phyloP scores from a whole-genome alignment of 345 rosid species.

The Eucalyptus curtisii region DNA sequence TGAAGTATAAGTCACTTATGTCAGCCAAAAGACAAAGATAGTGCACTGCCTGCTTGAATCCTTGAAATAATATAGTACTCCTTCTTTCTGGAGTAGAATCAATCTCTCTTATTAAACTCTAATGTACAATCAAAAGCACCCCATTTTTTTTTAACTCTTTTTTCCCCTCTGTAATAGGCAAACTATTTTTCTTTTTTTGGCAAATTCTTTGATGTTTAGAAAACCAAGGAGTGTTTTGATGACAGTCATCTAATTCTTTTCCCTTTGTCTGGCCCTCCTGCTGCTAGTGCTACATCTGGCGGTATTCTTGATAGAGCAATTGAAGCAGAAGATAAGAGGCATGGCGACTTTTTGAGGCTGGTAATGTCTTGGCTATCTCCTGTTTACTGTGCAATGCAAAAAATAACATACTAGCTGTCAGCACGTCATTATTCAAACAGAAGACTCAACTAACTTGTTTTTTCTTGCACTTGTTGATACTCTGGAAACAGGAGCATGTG shows the following conservation, averaged over 20 bases:
- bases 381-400: not conserved
- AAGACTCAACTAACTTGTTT: not conserved
- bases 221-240: not conserved
- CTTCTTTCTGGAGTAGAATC: not conserved
- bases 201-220: not conserved
- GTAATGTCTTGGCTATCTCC: constrained; percentile 14
- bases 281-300: constrained; percentile 71
- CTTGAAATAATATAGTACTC: not conserved
- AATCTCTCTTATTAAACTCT: not conserved
- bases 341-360: constrained; percentile 95
- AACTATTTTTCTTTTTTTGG: not conserved
- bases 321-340: constrained; percentile 89
- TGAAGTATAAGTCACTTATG: not conserved
- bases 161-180: not conserved
- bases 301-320: constrained; percentile 95
- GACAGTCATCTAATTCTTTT: not conserved
- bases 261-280: not conserved
- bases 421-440: not conserved
- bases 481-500: constrained; percentile 69
- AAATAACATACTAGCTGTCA: not conserved
- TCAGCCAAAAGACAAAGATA: not conserved
- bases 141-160: not conserved
- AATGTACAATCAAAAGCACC: not conserved
- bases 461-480: not conserved
- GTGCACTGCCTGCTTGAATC: not conserved